Conservation (phyloP, 768 basidiomycete genomes). For the Tubosaeta brunneosetosa region DNA sequence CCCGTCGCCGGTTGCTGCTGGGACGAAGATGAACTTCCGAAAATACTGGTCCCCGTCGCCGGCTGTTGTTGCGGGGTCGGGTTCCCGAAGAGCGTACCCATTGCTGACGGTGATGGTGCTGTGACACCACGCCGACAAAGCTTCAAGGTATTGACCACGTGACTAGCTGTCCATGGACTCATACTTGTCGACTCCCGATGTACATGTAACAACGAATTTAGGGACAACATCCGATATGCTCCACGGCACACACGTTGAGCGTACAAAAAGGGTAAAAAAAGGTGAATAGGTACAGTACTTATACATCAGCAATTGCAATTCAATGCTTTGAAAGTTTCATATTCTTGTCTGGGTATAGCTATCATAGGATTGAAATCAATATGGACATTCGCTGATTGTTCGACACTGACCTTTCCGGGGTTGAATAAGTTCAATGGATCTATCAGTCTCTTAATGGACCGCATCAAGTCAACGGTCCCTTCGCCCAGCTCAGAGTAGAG, state of each 20-base stretch:
- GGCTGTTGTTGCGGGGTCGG: constrained; percentile 21
- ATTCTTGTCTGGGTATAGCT: constrained; percentile 25
- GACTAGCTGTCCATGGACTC: background rate
- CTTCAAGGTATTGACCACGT: constrained; percentile 6
- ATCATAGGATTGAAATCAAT: background rate
- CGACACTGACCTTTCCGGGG: constrained; percentile 66
- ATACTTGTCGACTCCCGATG: too few relatives aligned
- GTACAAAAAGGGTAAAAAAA: too few relatives aligned
- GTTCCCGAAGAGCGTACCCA: constrained; percentile 23
- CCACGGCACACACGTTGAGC: background rate
- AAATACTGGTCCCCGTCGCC: constrained; percentile 19
- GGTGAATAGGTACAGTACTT: too few relatives aligned
- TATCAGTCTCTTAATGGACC: constrained; percentile 66
- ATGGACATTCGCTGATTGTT: background rate
- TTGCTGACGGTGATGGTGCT: background rate
- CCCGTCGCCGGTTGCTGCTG: constrained; percentile 23
- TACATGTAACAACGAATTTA: too few relatives aligned
- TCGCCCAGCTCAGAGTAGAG: constrained; percentile 77
- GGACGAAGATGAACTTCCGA: constrained; percentile 21
- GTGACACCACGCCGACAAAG: too few relatives aligned
- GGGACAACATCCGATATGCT: too few relatives aligned
- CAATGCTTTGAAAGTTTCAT: constrained; percentile 10
- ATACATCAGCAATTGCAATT: background rate
- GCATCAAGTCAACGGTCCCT: constrained; percentile 83
- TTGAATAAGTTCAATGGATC: constrained; percentile 79